Conservation (phyloP, 352 stramenopile genomes). For the Halophytophthora batemanensis region DNA sequence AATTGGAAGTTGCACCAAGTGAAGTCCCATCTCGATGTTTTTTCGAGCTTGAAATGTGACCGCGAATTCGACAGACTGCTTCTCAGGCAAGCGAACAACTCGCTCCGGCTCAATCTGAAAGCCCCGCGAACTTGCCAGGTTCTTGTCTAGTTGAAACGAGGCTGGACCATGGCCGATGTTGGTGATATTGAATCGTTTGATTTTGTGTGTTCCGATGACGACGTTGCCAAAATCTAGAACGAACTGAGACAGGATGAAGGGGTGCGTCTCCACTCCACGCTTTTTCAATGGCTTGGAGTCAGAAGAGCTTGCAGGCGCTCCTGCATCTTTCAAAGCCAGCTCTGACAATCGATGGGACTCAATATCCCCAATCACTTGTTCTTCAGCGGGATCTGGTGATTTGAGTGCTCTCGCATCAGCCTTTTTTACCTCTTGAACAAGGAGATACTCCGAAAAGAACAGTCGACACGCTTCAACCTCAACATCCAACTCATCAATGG, state of each 20-base stretch:
- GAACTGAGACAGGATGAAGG: conserved; percentile 89
- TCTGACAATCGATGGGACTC: background rate
- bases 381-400: conserved; percentile 5
- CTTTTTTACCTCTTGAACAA: conserved; percentile 44
- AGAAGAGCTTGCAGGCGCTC: conserved; percentile 4
- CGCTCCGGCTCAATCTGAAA: conserved; percentile 94
- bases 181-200: conserved; percentile 90
- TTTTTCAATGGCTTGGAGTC: conserved; percentile 26
- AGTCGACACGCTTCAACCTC: conserved; percentile 83
- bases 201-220: conserved; percentile 88
- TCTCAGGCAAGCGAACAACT: conserved; percentile 90
- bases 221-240: conserved; percentile 94
- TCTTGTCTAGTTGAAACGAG: conserved; percentile 92
- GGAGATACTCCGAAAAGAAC: conserved; percentile 86
- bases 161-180: conserved; percentile 87
- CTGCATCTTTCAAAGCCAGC: conserved; percentile 8
- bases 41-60: conserved; percentile 91
- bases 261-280: conserved; percentile 29
- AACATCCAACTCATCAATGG: conserved; percentile 70
- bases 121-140: conserved; percentile 74
- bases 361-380: conserved; percentile 10
- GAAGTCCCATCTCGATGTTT: conserved; percentile 71
- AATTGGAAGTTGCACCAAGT: conserved; percentile 84
- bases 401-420: conserved; percentile 15
- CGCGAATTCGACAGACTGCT: conserved; percentile 84